Base-by-base conservation (phyloP, 768 basidiomycete species). In the Mycena vulgaris region DNA sequence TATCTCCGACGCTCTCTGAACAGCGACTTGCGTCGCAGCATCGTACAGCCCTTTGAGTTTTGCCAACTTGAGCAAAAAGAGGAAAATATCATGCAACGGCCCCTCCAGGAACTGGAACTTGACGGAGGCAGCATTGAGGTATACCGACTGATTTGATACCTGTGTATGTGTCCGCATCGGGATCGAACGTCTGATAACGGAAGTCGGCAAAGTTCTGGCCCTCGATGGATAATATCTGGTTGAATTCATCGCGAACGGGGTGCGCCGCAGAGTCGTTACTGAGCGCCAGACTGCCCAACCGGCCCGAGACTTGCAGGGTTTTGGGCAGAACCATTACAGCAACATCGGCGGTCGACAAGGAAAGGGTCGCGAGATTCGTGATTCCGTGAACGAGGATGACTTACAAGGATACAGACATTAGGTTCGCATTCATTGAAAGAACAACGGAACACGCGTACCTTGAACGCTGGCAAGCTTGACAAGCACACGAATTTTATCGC, bases 161-260 rank as follows among this genome's bases (percentile, higher is more conserved):
- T 17, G 87, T 83, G 79, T 94, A 92, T 5, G 85, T 82, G 48
- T 92, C 88, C 62, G 89, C 92, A 33, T 83, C 79, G 2, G 94
- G 89, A 78, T 97, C 93, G 80, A 89, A 96, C 0, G 95, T 99
- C 79, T 97, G 93, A 80, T 99, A 99, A 63, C 87, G 89, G 84
- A 99, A 95, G 79, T 97, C 93, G 21, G 96, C 97, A 45, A 99
- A 91, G 76, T 98, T 92, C 75, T 94, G 89, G 55, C 97, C 98
- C 75, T 99, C 95, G 65, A 99, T 98, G 35, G 95, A 94, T 65
- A 99, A 82, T 5, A 99, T 87, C 73, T 95, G 89, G 77, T 93
- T 93, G 83, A 97, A 97, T 56, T 90, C 88, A 5, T 89, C 85
- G 25, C 87, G 83, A 42, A 89, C 85, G 21, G 85, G 84, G 42